These are phyloP conservation scores for Verticillium longisporum DNA, from an alignment of 2,329 filamentous ascomycete genomes.

Conservation along the genomic window DNA sequence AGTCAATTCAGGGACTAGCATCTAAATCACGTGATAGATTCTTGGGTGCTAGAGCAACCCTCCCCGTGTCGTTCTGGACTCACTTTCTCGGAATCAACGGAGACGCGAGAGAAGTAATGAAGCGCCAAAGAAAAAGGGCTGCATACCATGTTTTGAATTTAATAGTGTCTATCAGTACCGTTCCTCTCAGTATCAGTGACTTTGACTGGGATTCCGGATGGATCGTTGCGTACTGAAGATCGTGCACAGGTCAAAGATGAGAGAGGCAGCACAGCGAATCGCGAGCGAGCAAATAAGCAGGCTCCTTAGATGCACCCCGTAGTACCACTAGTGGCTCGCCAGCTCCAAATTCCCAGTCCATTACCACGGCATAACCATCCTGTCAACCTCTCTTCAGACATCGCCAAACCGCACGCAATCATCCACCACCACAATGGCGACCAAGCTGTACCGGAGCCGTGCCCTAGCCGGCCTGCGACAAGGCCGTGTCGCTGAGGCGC, in stretches of 20 bases:
- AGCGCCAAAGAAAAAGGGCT: background rate
- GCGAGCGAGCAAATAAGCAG: background rate
- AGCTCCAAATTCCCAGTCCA: slow-evolving; percentile 4
- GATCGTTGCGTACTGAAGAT: background rate
- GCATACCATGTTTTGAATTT: too few relatives aligned
- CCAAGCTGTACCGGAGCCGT: slow-evolving; percentile 50
- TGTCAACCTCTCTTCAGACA: slow-evolving; percentile 7
- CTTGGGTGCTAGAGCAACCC: background rate
- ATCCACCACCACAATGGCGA: slow-evolving; percentile 45
- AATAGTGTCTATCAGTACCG: too few relatives aligned
- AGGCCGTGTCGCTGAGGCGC: slow-evolving; percentile 10
- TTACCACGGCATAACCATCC: slow-evolving; percentile 9
- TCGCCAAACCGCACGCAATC: slow-evolving; percentile 5
- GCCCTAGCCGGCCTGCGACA: slow-evolving; percentile 32
- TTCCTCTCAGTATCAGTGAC: too few relatives aligned
- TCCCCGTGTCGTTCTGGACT: background rate
- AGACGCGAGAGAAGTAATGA: background rate
- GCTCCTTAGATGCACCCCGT: background rate
- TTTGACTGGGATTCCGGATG: too few relatives aligned
- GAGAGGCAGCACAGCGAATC: background rate
- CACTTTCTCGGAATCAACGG: background rate
- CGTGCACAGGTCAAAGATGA: background rate
- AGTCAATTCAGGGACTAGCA: background rate
- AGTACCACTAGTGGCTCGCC: background rate
- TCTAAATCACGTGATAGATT: background rate